A percentile compares a stretch with the other conserved stretches of the same genome.
These are phyloP conservation scores for Dactylonectria macrodidyma DNA, from an alignment of 2,329 filamentous ascomycete genomes.

Conservation along the genomic window DNA sequence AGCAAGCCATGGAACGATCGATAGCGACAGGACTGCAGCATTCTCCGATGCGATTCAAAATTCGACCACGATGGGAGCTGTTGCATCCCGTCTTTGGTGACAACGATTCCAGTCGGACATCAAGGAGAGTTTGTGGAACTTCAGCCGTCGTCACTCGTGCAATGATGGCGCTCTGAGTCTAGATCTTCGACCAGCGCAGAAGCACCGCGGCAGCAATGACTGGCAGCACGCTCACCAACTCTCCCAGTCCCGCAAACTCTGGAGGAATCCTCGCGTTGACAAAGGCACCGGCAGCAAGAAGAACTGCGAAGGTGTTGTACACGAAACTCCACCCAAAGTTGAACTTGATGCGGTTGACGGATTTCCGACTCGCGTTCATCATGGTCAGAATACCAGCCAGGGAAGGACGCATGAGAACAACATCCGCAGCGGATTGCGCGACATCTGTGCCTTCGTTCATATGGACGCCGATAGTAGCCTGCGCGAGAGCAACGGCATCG, in stretches of 20 bases:
- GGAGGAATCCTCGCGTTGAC: conserved; percentile 68
- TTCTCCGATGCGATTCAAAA: conserved; percentile 20
- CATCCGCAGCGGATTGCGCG: conserved; percentile 77
- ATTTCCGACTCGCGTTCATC: conserved; percentile 66
- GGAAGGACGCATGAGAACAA: conserved; percentile 73
- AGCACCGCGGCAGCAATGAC: conserved; percentile 64
- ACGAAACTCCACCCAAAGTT: conserved; percentile 80
- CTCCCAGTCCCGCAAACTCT: conserved; percentile 77
- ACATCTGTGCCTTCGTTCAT: conserved; percentile 75
- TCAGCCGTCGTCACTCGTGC: too few relatives aligned
- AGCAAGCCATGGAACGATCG: conserved; percentile 18
- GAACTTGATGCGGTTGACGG: conserved; percentile 68
- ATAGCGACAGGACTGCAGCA: conserved; percentile 33
- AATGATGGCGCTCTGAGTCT: conserved; percentile 1
- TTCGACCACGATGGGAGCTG: conserved; percentile 6
- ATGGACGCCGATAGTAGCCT: conserved; percentile 80
- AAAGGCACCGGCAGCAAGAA: conserved; percentile 77
- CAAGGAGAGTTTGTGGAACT: too few relatives aligned
- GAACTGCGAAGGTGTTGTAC: conserved; percentile 79
- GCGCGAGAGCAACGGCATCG: conserved; percentile 80
- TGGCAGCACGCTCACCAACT: conserved; percentile 81
- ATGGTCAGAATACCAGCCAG: conserved; percentile 71
- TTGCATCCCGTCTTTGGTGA: conserved; percentile 8
- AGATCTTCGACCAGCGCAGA: conserved; percentile 46
- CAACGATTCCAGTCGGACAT: conserved; percentile 8